Evolutionary conservation across 306 rosid species (phyloP).

Genomic region (Canavalia gladiata): DNA sequence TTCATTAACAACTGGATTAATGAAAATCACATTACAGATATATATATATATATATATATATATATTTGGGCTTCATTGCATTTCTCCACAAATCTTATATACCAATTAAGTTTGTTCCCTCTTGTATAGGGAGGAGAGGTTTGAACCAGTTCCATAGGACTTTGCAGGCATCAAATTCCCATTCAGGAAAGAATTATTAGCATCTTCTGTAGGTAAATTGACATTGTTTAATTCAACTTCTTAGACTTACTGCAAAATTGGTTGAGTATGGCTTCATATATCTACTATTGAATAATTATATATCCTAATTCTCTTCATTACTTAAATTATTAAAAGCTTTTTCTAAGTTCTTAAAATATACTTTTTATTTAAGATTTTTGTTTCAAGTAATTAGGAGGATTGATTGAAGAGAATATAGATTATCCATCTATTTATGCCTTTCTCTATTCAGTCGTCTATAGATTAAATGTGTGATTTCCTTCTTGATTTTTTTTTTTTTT

Average conservation of each 20-base stretch:
- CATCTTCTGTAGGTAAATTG: not conserved
- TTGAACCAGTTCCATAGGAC: conserved; percentile 8
- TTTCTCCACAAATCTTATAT: not conserved
- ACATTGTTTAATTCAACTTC: not conserved
- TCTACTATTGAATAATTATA: not conserved
- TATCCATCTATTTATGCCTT: not conserved
- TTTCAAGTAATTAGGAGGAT: not conserved
- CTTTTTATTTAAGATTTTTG: no score
- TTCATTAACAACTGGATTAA: not conserved
- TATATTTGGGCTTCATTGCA: not conserved
- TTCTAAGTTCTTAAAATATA: no score
- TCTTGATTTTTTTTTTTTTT: no score
- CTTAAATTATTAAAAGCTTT: not conserved
- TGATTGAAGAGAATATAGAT: no score
- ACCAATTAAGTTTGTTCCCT: not conserved
- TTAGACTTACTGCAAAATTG: conserved; percentile 15
- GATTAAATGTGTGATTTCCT: no score
- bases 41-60: no score
- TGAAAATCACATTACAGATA: not conserved
- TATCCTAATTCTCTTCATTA: not conserved
- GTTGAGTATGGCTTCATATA: not conserved
- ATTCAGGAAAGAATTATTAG: not conserved
- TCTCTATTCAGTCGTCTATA: not conserved
- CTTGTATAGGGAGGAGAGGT: not conserved
- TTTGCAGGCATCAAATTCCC: not conserved